phyloP scores from a whole-genome alignment of 2,329 filamentous ascomycete species.

The Chaetomium globosum region DNA sequence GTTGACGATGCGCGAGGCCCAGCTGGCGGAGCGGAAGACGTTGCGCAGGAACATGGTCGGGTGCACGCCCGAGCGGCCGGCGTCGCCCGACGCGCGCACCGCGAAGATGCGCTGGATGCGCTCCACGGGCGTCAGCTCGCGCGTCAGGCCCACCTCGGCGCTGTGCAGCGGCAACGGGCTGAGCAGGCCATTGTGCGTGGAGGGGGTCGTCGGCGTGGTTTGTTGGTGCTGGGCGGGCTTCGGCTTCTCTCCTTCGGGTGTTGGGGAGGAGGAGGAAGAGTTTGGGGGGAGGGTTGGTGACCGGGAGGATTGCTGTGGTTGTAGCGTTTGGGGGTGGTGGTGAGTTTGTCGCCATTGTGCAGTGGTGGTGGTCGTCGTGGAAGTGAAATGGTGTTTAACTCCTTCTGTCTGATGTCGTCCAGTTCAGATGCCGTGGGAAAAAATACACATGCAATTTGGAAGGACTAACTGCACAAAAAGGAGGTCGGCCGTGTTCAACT shows the following conservation, averaged over 20 bases:
- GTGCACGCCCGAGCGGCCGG: conserved; percentile 67
- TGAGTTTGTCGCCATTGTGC: conserved; percentile 11
- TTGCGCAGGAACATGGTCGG: conserved; percentile 66
- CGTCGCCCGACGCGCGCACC: conserved; percentile 59
- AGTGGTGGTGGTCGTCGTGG: background rate
- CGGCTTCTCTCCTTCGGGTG: background rate
- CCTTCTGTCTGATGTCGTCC: background rate
- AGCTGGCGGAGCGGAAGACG: conserved; percentile 64
- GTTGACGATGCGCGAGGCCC: conserved; percentile 66
- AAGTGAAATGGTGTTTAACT: background rate
- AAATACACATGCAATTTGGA: background rate
- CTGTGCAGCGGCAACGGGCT: conserved; percentile 23
- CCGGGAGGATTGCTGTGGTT: background rate
- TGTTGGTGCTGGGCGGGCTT: background rate
- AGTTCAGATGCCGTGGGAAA: background rate
- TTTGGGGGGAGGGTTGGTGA: background rate
- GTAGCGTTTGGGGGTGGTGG: background rate
- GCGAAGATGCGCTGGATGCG: conserved; percentile 30
- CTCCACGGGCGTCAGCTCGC: conserved; percentile 13
- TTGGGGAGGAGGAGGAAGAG: conserved; percentile 11
- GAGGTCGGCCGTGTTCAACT: background rate
- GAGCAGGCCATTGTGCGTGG: conserved; percentile 16
- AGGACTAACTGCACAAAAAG: background rate
- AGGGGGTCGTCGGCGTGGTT: background rate
- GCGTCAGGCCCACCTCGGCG: conserved; percentile 14